Evolutionary conservation across 148 eudicot genomes (phyloP).

Genomic region (Mesembryanthemum crystallinum): DNA sequence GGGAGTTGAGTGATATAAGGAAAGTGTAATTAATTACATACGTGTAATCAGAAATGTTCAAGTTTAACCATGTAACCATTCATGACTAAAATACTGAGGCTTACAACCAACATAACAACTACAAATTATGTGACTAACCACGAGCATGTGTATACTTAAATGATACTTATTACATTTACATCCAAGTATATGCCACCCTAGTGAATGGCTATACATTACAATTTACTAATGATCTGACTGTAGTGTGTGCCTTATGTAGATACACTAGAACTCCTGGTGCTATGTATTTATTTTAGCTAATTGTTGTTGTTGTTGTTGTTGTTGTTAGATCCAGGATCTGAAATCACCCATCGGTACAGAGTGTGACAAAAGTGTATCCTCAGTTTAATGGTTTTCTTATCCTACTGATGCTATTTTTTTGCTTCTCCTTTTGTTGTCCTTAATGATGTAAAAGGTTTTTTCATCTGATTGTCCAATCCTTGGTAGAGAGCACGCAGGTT

Average conservation of each 20-base stretch:
- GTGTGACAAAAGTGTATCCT: slow-evolving; percentile 60
- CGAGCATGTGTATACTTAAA: no score
- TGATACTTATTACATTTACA: no score
- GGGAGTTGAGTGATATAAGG: no score
- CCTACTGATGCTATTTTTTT: neutral
- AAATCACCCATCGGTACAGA: slow-evolving; percentile 44
- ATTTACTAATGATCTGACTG: neutral
- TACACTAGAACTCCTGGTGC: neutral
- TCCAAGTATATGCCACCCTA: no score
- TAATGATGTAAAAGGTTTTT: slow-evolving; percentile 45
- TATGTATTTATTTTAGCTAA: slow-evolving; percentile 11
- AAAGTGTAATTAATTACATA: no score
- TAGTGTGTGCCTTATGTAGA: neutral
- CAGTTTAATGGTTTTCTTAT: slow-evolving; percentile 8
- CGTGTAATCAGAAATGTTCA: no score
- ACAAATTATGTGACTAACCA: no score
- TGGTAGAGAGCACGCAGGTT: slow-evolving; percentile 49
- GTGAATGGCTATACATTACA: no score
- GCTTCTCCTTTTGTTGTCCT: slow-evolving; percentile 33
- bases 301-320: slow-evolving; percentile 19
- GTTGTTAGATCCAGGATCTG: slow-evolving; percentile 60
- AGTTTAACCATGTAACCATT: no score
- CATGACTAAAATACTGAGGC: no score
- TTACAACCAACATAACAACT: no score
- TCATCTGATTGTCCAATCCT: slow-evolving; percentile 52